Conservation (phyloP, 1,139 yeast genomes). For the Saccharomyces hybrid region DNA sequence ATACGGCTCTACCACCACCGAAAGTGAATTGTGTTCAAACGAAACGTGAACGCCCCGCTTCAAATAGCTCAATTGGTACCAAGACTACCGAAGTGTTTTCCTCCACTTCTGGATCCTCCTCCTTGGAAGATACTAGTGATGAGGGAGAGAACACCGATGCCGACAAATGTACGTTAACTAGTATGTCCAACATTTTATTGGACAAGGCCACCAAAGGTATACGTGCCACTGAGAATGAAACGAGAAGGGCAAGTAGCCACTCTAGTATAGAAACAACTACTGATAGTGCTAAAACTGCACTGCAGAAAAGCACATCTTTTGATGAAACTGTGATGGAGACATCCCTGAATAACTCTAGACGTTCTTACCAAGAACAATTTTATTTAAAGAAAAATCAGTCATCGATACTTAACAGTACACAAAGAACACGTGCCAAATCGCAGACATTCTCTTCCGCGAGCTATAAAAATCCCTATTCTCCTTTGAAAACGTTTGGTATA, state of each 20-base stretch:
- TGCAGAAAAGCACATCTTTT: not conserved
- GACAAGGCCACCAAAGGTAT: not conserved
- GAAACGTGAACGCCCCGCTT: conserved; percentile 26
- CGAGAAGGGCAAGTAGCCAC: not conserved
- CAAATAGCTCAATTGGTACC: conserved; percentile 30
- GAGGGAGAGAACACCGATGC: conserved; percentile 2
- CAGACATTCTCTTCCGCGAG: not conserved
- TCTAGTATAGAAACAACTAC: not conserved
- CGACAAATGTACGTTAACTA: conserved; percentile 6
- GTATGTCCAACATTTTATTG: conserved; percentile 2
- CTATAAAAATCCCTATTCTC: not conserved
- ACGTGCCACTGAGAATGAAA: not conserved
- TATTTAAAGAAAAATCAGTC: not conserved
- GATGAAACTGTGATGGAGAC: not conserved
- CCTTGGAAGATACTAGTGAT: conserved; percentile 9
- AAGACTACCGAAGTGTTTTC: conserved; percentile 27
- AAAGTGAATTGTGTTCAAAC: conserved; percentile 15
- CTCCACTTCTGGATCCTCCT: conserved; percentile 12
- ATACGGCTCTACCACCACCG: conserved; percentile 9
- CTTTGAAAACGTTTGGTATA: not conserved
- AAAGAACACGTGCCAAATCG: not conserved
- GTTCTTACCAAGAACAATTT: not conserved
- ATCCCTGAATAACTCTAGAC: not conserved
- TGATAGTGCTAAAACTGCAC: not conserved
- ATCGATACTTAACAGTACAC: not conserved